Conservation (phyloP, 2,329 filamentous ascomycete genomes). For the Xylariaceae sp. region DNA sequence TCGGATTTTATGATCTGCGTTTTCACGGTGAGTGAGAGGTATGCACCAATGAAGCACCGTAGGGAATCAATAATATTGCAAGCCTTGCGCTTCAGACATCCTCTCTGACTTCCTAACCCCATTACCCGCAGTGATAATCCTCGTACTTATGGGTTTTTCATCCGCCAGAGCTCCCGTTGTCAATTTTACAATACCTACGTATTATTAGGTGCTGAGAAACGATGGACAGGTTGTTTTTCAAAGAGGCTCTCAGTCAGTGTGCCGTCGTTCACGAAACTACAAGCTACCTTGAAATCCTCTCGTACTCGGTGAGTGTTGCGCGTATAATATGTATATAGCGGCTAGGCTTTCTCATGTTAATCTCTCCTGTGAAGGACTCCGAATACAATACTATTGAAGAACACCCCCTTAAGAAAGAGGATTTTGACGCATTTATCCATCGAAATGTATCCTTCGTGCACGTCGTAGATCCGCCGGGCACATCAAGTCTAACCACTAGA, state of each 20-base stretch:
- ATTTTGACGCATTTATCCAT: conserved; percentile 21
- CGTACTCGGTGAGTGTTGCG: conserved; percentile 23
- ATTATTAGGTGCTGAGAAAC: neutral
- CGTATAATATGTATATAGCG: neutral
- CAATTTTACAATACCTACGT: no score
- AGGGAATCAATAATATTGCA: no score
- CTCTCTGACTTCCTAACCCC: no score
- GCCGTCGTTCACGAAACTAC: conserved; percentile 7
- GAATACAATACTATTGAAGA: neutral
- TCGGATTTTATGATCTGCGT: no score
- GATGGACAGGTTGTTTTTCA: conserved; percentile 1
- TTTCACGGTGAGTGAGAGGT: no score
- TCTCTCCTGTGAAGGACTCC: neutral
- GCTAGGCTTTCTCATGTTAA: neutral
- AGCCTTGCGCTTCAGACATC: no score
- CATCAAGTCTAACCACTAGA: neutral
- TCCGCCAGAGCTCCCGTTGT: no score
- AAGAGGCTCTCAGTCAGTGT: neutral
- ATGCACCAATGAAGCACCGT: no score
- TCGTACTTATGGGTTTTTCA: no score
- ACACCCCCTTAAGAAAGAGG: conserved; percentile 3
- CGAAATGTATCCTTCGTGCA: conserved; percentile 12
- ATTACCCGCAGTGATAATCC: no score
- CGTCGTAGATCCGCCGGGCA: neutral
- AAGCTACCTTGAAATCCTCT: conserved; percentile 27